Evolutionary conservation across 2,329 filamentous ascomycete genomes (phyloP), one percentile per base, ranked within the genome.

Genomic region (Pleomassaria siparia): DNA sequence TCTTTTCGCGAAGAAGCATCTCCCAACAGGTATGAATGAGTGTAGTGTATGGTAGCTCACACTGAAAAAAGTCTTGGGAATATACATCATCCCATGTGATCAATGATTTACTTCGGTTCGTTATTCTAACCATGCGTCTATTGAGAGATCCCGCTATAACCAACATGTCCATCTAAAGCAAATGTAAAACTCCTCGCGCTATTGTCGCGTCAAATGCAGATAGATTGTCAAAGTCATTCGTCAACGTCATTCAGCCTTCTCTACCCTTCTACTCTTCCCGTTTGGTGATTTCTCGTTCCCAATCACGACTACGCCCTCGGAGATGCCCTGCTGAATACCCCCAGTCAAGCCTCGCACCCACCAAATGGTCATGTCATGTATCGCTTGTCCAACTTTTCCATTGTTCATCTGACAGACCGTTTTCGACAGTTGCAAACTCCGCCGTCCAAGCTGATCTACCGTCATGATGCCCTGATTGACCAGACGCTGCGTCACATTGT

Each of bases 291-390:
- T 51, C 29, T 63, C 48, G n/a, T 55, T 49, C 2, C 76, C 75
- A 40, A 80, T 50, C 33, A 77, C 69, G 16, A 70, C 63, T 65
- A 83, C 72, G 0, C 81, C 81, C 50, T 83, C 77, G 1, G 75
- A 76, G 28, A 76, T 72, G 5, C 87, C 85, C 56, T 89, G 84
- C 57, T 83, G 82, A 33, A 89, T 73, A 0, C 87, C 87, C 12
- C 83, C 84, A 2, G 82, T 78, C 42, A 89, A 72, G 16, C 83
- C 81, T 52, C 85, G 78, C 1, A 87, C 67, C 59, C 83, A 79
- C 82, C 85, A 89, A 2, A 78, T 64, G 2, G 79, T 76, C 9
- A 80, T 61, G 25, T 81, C 79, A 15, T 79, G 75, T 18, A 88
- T 63, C 2, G 76, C 72, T 51, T 82, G 76, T 0, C 84, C 84